Base-by-base conservation (phyloP, 2,329 filamentous ascomycete genomes). In the Microcyclospora tardicrescens region DNA sequence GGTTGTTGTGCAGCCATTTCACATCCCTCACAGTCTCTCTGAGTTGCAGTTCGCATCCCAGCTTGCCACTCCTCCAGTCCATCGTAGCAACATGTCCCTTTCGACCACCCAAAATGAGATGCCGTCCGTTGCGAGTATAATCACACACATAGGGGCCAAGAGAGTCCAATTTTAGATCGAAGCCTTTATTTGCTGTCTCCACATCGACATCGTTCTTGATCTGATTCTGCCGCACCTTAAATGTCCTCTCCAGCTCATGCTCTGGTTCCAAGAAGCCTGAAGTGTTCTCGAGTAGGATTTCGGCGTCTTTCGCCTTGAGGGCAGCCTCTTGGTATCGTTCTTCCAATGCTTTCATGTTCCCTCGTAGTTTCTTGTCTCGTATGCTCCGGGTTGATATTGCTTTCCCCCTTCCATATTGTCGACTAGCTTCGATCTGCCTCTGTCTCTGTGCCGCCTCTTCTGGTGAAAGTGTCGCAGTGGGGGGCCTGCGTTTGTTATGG, bases 71-170 rank as follows among this genome's bases (percentile, higher is more conserved):
- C 46, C 89, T 72, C 89, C 91, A 98, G 62, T 98, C 87, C 76
- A 96, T 93, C 1, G 84, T 89, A 40, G 91, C 89, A 48, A 98
- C 70, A 75, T 98, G 91, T 11, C 91, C 91, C 62, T 94, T 95
- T 43, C 85, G 72, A 19, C 91, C 87, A 10, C 81, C 86, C 28
- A 98, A 69, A 38, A 98, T 66, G 45, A 98, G 64, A 52, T 93
- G 79, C 48, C 83, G 75, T 35, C 91, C 91, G 55, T 93, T 96
- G 33, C 85, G 73, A 35, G 84, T 85, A 62, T 94, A 98, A 49
- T 95, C 85, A 57, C 79, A 81, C 1, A 79, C 68, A 55, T 98
- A 98, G 1, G 91, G 91, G 0, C 91, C 91, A 27, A 95, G 65
- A 14, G 79, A 71, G 32, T 84, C 77, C 39, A 98, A 65, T 53